Percentiles rank a stretch among this genome's conserved stretches.
phyloP scores from a whole-genome alignment of 257 asterid species.

The Henckelia pumila region DNA sequence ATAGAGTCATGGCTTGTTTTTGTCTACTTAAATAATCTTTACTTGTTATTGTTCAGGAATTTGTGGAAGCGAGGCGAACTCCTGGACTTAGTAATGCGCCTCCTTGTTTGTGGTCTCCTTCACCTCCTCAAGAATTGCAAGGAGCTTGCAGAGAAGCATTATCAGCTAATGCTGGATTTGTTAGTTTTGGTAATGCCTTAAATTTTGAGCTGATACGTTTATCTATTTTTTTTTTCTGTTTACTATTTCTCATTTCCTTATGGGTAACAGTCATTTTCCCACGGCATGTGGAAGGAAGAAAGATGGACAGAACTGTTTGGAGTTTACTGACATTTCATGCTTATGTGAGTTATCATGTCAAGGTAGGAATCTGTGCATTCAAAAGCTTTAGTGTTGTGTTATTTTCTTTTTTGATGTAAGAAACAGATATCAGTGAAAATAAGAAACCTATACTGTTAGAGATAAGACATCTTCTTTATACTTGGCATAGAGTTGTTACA shows the following conservation, averaged over 20 bases:
- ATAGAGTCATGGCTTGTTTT: background rate
- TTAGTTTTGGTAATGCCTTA: constrained; percentile 72
- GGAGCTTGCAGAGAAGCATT: constrained; percentile 65
- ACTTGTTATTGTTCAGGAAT: constrained; percentile 54
- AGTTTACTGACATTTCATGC: constrained; percentile 92
- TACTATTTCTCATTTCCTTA: constrained; percentile 18
- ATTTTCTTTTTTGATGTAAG: constrained; percentile 7
- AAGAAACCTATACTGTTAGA: background rate
- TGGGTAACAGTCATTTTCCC: constrained; percentile 68
- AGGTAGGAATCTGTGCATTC: constrained; percentile 51
- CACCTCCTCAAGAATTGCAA: constrained; percentile 81
- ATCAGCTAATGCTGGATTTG: constrained; percentile 89
- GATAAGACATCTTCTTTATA: too few species aligned
- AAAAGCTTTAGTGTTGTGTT: constrained; percentile 10
- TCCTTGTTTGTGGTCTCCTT: constrained; percentile 82
- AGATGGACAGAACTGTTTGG: constrained; percentile 96
- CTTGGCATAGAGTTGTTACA: too few species aligned
- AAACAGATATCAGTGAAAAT: constrained; percentile 11
- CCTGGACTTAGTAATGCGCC: constrained; percentile 92
- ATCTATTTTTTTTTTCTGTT: constrained; percentile 17
- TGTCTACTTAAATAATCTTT: constrained; percentile 10
- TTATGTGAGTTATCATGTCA: constrained; percentile 91
- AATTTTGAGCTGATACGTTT: constrained; percentile 22
- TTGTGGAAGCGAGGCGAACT: constrained; percentile 87
- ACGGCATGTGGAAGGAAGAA: constrained; percentile 91